These are phyloP conservation scores for Globisporangium heterothallicum DNA, from an alignment of 352 stramenopile species.

Conservation along the genomic window DNA sequence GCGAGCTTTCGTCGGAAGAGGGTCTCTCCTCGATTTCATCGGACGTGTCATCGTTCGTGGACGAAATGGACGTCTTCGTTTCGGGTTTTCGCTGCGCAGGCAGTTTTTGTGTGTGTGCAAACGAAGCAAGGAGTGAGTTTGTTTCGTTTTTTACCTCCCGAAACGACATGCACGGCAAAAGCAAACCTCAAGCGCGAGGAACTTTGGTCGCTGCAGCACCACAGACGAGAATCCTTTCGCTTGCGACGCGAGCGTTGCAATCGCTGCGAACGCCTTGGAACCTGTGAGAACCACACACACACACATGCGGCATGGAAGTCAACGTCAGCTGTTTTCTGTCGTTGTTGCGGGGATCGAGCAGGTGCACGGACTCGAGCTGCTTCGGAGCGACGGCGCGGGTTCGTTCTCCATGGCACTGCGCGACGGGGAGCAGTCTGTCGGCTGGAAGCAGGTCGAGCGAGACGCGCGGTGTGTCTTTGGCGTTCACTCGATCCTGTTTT, in stretches of 20 bases:
- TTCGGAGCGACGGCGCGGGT: not conserved
- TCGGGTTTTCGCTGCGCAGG: constrained; percentile 4
- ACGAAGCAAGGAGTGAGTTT: too few species aligned
- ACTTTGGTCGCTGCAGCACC: constrained; percentile 13
- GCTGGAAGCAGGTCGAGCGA: too few species aligned
- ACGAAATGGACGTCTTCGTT: constrained; percentile 7
- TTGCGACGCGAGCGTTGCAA: constrained; percentile 12
- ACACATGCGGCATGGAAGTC: not conserved
- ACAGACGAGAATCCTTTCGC: constrained; percentile 14
- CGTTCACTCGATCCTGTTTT: too few species aligned
- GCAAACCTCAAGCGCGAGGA: not conserved
- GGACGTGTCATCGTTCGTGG: constrained; percentile 5
- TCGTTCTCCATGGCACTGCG: not conserved
- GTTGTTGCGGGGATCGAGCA: too few species aligned
- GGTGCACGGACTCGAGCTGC: constrained; percentile 8
- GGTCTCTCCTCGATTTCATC: constrained; percentile 2
- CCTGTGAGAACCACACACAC: constrained; percentile 1
- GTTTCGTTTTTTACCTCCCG: too few species aligned
- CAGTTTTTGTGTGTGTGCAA: too few species aligned
- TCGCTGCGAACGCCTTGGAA: constrained; percentile 10
- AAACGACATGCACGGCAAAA: too few species aligned
- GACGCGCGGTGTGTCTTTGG: too few species aligned
- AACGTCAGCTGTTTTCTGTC: not conserved
- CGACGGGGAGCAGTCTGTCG: too few species aligned
- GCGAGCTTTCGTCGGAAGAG: not conserved